Evolutionary conservation across 164 flowering plant genomes (phyloP).

Genomic region (Malania oleifera): DNA sequence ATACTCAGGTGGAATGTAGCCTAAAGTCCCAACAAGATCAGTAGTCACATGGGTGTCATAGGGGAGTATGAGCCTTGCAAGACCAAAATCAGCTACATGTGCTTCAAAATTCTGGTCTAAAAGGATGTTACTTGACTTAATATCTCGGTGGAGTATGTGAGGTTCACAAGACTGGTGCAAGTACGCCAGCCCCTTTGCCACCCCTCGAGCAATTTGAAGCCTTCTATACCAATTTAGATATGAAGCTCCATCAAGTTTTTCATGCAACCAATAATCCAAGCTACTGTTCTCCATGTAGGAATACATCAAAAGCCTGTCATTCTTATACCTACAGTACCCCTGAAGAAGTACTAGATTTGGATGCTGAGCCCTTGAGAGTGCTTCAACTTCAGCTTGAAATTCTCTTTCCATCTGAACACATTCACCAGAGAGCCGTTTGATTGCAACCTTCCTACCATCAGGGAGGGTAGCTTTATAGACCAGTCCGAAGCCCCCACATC

Average conservation of each 20-base stretch:
- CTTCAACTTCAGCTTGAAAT: constrained; percentile 73
- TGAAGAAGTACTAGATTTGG: constrained; percentile 70
- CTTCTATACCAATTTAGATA: constrained; percentile 61
- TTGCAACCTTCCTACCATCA: constrained; percentile 60
- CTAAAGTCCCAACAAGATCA: constrained; percentile 81
- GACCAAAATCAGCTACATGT: constrained; percentile 86
- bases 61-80: constrained; percentile 65
- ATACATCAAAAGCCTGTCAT: constrained; percentile 61
- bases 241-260: constrained; percentile 52
- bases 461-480: constrained; percentile 69
- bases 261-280: constrained; percentile 89
- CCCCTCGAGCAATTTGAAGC: constrained; percentile 63
- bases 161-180: constrained; percentile 75
- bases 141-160: constrained; percentile 70
- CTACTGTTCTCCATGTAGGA: constrained; percentile 84
- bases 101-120: constrained; percentile 68
- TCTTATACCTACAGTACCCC: constrained; percentile 56
- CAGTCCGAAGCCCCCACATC: constrained; percentile 81
- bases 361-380: constrained; percentile 75
- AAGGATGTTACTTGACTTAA: constrained; percentile 84
- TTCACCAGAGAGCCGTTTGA: constrained; percentile 73
- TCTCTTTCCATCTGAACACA: constrained; percentile 76
- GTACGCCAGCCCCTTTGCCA: constrained; percentile 67
- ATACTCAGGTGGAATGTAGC: constrained; percentile 89
- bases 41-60: constrained; percentile 78